phyloP scores from a whole-genome alignment of 2,329 filamentous ascomycete genomes.

The Botryosphaeria dothidea region DNA sequence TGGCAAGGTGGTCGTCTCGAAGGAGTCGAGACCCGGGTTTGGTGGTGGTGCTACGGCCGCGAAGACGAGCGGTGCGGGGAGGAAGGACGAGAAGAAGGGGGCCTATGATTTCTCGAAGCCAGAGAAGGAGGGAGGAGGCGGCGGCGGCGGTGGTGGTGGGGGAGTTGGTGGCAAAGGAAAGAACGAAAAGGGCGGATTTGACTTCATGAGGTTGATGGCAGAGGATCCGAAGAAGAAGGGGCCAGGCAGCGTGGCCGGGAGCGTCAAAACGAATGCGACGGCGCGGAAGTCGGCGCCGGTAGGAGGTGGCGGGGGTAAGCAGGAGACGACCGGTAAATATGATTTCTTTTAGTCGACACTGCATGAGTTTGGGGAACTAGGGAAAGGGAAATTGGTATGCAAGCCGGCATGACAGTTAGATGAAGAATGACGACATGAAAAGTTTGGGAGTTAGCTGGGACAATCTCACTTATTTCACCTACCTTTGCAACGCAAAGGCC shows the following conservation, averaged over 20 bases:
- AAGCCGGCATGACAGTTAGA: too few relatives aligned
- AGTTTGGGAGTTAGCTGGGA: too few relatives aligned
- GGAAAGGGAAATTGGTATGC: not conserved
- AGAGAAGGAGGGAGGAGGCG: not conserved
- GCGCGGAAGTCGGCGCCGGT: not conserved
- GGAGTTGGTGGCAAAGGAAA: not conserved
- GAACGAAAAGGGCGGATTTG: slow-evolving; percentile 1
- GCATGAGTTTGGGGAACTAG: not conserved
- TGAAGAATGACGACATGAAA: too few relatives aligned
- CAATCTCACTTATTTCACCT: too few relatives aligned
- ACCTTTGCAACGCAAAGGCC: too few relatives aligned
- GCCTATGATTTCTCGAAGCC: not conserved
- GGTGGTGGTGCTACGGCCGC: not conserved
- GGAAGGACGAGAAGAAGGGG: not conserved
- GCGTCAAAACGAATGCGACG: slow-evolving; percentile 2
- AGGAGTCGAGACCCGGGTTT: slow-evolving; percentile 2
- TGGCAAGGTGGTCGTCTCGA: slow-evolving; percentile 8
- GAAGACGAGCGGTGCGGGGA: not conserved
- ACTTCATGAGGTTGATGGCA: slow-evolving; percentile 13
- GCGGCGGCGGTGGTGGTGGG: too few relatives aligned
- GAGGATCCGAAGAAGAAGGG: slow-evolving; percentile 14
- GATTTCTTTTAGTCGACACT: slow-evolving; percentile 4
- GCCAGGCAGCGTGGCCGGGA: slow-evolving; percentile 8
- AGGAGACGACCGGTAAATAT: not conserved
- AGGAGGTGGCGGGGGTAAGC: not conserved